Conservation (phyloP, 495 filamentous ascomycete genomes). For the Margaritispora aquatica region DNA sequence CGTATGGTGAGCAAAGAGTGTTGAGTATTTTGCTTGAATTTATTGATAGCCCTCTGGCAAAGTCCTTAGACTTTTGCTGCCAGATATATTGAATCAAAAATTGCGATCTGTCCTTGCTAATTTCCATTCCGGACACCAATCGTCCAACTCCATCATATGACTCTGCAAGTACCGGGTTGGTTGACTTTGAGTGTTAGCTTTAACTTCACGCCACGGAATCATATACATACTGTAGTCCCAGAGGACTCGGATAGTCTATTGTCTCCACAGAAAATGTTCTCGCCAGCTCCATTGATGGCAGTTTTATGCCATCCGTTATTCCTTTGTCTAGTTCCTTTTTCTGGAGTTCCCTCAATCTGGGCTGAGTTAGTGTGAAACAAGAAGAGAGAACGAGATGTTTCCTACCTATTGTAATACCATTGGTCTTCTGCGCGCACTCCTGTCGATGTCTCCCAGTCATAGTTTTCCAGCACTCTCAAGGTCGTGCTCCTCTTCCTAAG, state of each 20-base stretch:
- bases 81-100: background rate
- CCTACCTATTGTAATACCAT: conserved; percentile 18
- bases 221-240: conserved; percentile 17
- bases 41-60: no score
- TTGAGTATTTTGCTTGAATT: no score
- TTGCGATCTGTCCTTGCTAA: conserved; percentile 1
- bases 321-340: conserved; percentile 8
- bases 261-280: conserved; percentile 21
- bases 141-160: background rate
- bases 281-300: conserved; percentile 19
- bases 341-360: conserved; percentile 5
- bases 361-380: background rate
- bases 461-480: conserved; percentile 13
- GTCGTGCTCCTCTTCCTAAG: conserved; percentile 18
- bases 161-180: background rate
- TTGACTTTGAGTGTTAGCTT: conserved; percentile 1
- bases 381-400: background rate
- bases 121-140: conserved; percentile 15
- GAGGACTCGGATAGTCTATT: conserved; percentile 17
- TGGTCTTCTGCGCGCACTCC: conserved; percentile 16
- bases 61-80: background rate
- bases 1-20: no score
- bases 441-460: conserved; percentile 1
- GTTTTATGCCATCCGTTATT: conserved; percentile 8
- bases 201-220: background rate